A percentile compares a stretch with the other conserved stretches of the same genome.
Evolutionary conservation across 495 filamentous ascomycete genomes (phyloP).

Genomic region (Aspergillus wentii): DNA sequence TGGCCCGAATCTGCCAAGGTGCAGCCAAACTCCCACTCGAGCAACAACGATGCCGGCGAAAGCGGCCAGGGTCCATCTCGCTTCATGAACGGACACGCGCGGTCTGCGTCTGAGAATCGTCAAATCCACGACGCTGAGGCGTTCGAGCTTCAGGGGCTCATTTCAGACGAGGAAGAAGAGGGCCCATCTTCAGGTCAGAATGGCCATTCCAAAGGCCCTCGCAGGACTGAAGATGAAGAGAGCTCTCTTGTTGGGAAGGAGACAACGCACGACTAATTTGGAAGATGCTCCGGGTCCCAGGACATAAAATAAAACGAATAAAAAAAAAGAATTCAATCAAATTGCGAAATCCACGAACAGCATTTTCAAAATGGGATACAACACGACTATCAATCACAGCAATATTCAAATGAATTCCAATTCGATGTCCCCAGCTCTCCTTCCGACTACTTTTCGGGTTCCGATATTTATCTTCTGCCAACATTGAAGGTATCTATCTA

Average conservation of each 20-base stretch:
- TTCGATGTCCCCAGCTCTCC: too few relatives aligned
- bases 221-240: constrained; percentile 33
- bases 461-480: too few relatives aligned
- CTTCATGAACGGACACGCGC: constrained; percentile 53
- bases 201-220: constrained; percentile 15
- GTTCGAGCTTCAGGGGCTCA: constrained; percentile 86
- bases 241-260: constrained; percentile 25
- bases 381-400: too few relatives aligned
- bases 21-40: constrained; percentile 10
- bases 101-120: constrained; percentile 43
- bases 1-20: constrained; percentile 43
- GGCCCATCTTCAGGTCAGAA: constrained; percentile 10
- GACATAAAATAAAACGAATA: neutral
- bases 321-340: constrained; percentile 3
- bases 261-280: too few relatives aligned
- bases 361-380: too few relatives aligned
- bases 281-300: too few relatives aligned
- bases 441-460: too few relatives aligned
- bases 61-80: constrained; percentile 7
- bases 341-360: too few relatives aligned
- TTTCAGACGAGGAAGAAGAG: constrained; percentile 67
- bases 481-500: too few relatives aligned
- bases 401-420: too few relatives aligned
- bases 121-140: constrained; percentile 71
- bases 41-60: constrained; percentile 7